Percentiles rank a stretch among this genome's conserved stretches.
These are phyloP conservation scores for Zasmidium citrigriseum DNA, from an alignment of 2,329 filamentous ascomycete species.

Conservation along the genomic window DNA sequence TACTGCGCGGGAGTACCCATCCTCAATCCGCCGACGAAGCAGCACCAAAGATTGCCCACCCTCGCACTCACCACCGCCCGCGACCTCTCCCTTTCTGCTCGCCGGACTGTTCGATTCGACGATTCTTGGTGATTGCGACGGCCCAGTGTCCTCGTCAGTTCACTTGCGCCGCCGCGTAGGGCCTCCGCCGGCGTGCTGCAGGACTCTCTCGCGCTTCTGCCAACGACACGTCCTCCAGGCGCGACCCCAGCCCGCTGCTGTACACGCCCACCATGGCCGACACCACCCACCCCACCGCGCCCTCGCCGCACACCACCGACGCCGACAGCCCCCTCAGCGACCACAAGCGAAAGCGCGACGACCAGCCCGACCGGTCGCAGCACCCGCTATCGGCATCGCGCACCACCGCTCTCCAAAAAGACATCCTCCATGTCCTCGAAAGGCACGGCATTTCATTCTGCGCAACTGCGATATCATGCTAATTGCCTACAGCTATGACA, in stretches of 20 bases:
- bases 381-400: not conserved
- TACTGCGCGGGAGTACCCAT: not conserved
- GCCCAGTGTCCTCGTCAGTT: not conserved
- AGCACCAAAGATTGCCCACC: not conserved
- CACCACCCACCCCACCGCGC: not conserved
- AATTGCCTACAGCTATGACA: constrained; percentile 38
- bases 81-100: not conserved
- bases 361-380: not conserved
- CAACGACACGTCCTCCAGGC: not conserved
- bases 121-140: not conserved
- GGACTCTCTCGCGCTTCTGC: not conserved
- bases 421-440: constrained; percentile 45
- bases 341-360: constrained; percentile 6
- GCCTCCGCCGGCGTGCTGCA: no score
- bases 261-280: not conserved
- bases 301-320: not conserved
- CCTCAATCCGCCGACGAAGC: not conserved
- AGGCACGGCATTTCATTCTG: constrained; percentile 33
- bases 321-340: not conserved
- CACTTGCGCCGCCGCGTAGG: not conserved
- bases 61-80: not conserved
- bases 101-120: not conserved
- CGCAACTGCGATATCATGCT: constrained; percentile 11
- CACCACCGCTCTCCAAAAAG: constrained; percentile 35
- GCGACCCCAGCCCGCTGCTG: not conserved